Evolutionary conservation across 352 stramenopile genomes (phyloP), one percentile per base, ranked within the genome.

Genomic region (Phytophthora tubulina): DNA sequence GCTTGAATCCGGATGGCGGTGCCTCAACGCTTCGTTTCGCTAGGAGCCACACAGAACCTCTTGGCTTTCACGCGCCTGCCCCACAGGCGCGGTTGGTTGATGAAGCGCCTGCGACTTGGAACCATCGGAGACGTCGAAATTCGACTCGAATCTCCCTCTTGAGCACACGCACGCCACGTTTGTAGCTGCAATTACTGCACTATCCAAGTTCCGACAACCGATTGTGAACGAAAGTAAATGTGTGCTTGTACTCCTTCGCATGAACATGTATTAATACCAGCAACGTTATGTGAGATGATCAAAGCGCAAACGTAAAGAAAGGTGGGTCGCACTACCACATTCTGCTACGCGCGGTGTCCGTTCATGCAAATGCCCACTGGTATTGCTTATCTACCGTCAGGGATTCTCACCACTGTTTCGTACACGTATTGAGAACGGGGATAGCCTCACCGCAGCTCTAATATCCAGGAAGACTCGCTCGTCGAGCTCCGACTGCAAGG

Each of bases 1-100:
- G 41, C 42, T 56, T 69, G 61, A 69, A 63, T 30, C n/a, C 44
- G 33, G 41, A 63, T 62, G 51, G 62, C 36, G 35, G 32, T 39
- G 32, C 21, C 62, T 63, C 42, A 61, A 63, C 8, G 10, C 15
- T 56, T 35, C 35, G 52, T 70, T 63, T 70, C 44, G 27, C 63
- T 63, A 63, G 62, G 32, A 63, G 62, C 51, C 52, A 57, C 52
- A 62, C 10, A n/a, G 39, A 52, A 11, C n/a, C 11, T 35, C 9
- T 63, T 33, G 27, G 13, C 11, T 64, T 57, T 57, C 64, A 70
- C 62, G 21, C 8, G 17, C 21, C 38, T 14, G 14, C 15, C 32
- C 39, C 17, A 14, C 21, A 21, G 30, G 9, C 21, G 50, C 10
- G 30, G 48, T 42, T 59, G 30, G 15, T 46, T 36, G 15, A 30